Base-by-base conservation (phyloP, 164 flowering plant genomes). In the Berberis thunbergii region DNA sequence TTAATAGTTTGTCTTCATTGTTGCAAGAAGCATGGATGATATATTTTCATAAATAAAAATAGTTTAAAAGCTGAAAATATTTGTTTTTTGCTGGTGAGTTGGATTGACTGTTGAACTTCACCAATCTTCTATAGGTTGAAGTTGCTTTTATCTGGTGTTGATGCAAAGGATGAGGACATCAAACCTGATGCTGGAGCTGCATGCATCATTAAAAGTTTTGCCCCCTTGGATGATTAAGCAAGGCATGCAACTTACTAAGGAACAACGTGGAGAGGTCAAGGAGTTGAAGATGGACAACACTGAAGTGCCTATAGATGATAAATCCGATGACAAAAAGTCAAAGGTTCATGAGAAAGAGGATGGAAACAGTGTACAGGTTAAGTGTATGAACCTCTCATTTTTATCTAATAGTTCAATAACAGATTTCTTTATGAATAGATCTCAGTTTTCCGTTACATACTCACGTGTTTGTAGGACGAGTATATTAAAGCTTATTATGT, bases 201-300 rank as follows among this genome's bases (percentile, higher is more conserved):
- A 9, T 60, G 46, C 73, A 9, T 49, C 77, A 55, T 73, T 73
- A 79, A 95, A 91, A 79, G 92, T 89, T 60, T 68, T 95, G 71
- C 99, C 99, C 56, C 97, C 97, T 40, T 91, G 99, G 99, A 91
- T 94, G 99, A 94, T 94, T 63, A 91, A 80, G 77, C 76, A 86
- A 79, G 96, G 97, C 60, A 91, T 95, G 99, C 82, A 83, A 56
- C 90, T 95, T 55, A 89, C 97, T 10, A 82, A 78, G 61, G 96
- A 87, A 71, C 99, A 95, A 72, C 93, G 90, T 54, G 97, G 96
- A 54, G 94, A 80, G 69, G 70, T 73, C 62, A 81, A 79, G 74
- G 96, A 89, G 66, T 9, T 64, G 10, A 80, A 81, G 56, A 66
- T 75, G 72, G 94, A 77, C 45, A 76, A 68, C n/a, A 71, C 69